A percentile compares a stretch with the other conserved stretches of the same genome.
These are phyloP conservation scores for Tulasnella sp. DNA, from an alignment of 768 basidiomycete genomes.

Conservation along the genomic window DNA sequence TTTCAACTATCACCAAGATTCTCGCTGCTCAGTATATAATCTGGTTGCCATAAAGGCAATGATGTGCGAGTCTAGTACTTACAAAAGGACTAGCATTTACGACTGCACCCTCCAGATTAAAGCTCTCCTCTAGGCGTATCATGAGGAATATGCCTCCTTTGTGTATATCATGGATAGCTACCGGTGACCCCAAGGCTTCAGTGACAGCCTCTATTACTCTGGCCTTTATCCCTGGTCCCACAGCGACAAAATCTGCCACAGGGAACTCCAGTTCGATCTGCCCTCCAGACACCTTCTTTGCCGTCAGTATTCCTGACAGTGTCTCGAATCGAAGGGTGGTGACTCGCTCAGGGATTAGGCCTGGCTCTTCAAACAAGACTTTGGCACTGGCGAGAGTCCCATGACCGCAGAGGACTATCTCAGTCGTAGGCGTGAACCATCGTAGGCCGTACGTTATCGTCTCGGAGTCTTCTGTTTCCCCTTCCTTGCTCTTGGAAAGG, in stretches of 20 bases:
- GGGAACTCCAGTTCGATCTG: slow-evolving; percentile 26
- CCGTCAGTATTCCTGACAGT: slow-evolving; percentile 20
- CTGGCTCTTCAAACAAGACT: slow-evolving; percentile 19
- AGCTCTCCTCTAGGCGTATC: slow-evolving; percentile 21
- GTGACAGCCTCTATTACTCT: neutral
- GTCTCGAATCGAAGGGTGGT: slow-evolving; percentile 20
- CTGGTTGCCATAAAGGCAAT: slow-evolving; percentile 30
- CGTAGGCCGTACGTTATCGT: slow-evolving; percentile 20
- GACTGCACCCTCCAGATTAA: slow-evolving; percentile 18
- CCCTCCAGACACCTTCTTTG: neutral
- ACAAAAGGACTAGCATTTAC: slow-evolving; percentile 22
- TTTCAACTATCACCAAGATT: neutral
- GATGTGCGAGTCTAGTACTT: neutral
- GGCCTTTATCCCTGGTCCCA: slow-evolving; percentile 6
- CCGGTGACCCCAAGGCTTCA: slow-evolving; percentile 4
- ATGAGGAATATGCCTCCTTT: slow-evolving; percentile 11
- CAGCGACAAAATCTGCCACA: neutral
- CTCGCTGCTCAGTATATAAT: slow-evolving; percentile 20
- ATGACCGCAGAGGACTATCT: slow-evolving; percentile 27
- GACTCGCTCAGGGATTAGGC: slow-evolving; percentile 5
- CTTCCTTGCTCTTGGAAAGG: neutral
- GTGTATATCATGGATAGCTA: slow-evolving; percentile 17
- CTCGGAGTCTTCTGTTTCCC: neutral
- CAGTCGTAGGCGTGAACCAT: slow-evolving; percentile 25
- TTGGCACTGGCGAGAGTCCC: slow-evolving; percentile 27